phyloP scores from a whole-genome alignment of 106 monocot species.

The Dendrobium huoshanense region DNA sequence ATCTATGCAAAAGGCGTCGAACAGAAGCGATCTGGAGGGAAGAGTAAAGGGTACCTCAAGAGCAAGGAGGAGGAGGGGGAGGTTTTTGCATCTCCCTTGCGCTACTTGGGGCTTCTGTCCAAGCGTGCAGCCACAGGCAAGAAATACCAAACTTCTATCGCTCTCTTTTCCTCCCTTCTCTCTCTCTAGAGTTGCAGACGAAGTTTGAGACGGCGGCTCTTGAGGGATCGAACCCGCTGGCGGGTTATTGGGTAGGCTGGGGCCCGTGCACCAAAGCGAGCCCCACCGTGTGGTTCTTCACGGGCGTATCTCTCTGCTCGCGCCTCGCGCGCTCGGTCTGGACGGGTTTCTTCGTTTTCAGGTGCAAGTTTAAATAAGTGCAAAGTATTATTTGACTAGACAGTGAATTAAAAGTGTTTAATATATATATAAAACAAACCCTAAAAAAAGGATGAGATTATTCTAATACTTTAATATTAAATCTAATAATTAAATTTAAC shows the following conservation, averaged over 20 bases:
- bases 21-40: background rate
- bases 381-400: too few relatives aligned
- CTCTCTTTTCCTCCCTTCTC: background rate
- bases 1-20: background rate
- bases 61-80: background rate
- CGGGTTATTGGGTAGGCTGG: background rate
- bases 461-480: too few relatives aligned
- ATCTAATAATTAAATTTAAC: too few relatives aligned
- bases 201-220: background rate
- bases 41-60: background rate
- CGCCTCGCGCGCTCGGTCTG: constrained; percentile 50
- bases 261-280: background rate
- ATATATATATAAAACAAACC: too few relatives aligned
- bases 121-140: background rate
- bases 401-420: too few relatives aligned
- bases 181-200: background rate
- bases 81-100: background rate
- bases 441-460: too few relatives aligned
- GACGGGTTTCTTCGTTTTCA: constrained; percentile 33
- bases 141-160: background rate
- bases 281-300: constrained; percentile 10
- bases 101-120: background rate
- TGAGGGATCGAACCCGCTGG: background rate
- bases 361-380: too few relatives aligned
- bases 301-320: constrained; percentile 27